Percentiles rank a stretch among this genome's conserved stretches.
Conservation (phyloP, 371 early-diverging fungal genomes). For the Mucor mucedo region DNA sequence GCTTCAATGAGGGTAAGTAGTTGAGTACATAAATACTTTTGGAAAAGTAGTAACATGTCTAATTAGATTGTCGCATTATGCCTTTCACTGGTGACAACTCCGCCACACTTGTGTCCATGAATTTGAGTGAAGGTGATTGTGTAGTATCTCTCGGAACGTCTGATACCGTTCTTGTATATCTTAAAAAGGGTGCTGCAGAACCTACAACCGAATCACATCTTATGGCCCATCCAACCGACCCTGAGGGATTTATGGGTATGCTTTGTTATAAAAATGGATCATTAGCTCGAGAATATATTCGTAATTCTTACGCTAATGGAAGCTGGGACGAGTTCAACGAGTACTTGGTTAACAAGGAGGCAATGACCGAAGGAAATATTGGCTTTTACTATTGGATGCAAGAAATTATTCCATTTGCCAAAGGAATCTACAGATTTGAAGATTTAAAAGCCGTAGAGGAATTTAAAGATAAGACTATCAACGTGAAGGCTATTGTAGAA, state of each 20-base stretch:
- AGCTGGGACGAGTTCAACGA: slow-evolving; percentile 69
- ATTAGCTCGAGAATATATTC: slow-evolving; percentile 72
- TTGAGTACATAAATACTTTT: neutral
- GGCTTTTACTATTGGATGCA: slow-evolving; percentile 76
- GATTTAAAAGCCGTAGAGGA: slow-evolving; percentile 54
- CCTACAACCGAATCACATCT: slow-evolving; percentile 64
- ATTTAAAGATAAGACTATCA: slow-evolving; percentile 43
- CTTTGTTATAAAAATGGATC: slow-evolving; percentile 88
- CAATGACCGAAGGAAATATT: slow-evolving; percentile 25
- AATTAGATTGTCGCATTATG: slow-evolving; percentile 60
- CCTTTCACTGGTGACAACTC: slow-evolving; percentile 90
- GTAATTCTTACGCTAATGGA: slow-evolving; percentile 57
- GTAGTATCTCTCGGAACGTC: slow-evolving; percentile 82
- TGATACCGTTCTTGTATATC: slow-evolving; percentile 76
- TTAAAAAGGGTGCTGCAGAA: slow-evolving; percentile 50
- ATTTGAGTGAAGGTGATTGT: slow-evolving; percentile 59
- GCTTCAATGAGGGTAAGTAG: slow-evolving; percentile 58
- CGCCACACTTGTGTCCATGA: slow-evolving; percentile 71
- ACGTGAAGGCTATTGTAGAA: slow-evolving; percentile 74
- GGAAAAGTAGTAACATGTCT: no score
- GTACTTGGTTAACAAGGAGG: slow-evolving; percentile 32
- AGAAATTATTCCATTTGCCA: slow-evolving; percentile 80
- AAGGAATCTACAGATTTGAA: slow-evolving; percentile 72
- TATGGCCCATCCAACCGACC: slow-evolving; percentile 74
- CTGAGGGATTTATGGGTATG: slow-evolving; percentile 71